phyloP scores from a whole-genome alignment of 768 basidiomycete genomes.

The Pisolithus orientalis region DNA sequence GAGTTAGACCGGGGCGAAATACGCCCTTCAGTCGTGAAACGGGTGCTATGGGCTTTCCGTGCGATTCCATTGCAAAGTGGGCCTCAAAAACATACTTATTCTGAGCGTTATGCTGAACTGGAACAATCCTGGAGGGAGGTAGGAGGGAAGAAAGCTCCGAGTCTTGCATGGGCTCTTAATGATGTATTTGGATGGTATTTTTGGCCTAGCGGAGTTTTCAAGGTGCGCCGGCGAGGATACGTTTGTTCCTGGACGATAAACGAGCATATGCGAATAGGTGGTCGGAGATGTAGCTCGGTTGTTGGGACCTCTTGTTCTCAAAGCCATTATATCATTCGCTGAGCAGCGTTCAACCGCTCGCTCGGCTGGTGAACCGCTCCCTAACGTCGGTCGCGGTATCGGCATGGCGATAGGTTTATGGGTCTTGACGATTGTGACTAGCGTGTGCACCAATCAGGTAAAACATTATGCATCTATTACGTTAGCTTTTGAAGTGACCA shows the following conservation, averaged over 20 bases:
- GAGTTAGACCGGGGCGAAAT: constrained; percentile 40
- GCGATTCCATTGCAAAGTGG: constrained; percentile 4
- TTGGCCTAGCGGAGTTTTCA: constrained; percentile 59
- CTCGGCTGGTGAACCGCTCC: constrained; percentile 26
- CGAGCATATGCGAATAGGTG: constrained; percentile 32
- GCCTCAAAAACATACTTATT: constrained; percentile 10
- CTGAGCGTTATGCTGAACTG: constrained; percentile 21
- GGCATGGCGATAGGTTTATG: constrained; percentile 55
- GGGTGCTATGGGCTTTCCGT: constrained; percentile 34
- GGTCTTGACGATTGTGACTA: constrained; percentile 41
- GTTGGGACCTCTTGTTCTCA: constrained; percentile 60
- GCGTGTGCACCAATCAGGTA: constrained; percentile 60
- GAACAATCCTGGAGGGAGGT: constrained; percentile 41
- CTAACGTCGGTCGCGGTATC: constrained; percentile 48
- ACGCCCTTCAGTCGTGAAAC: constrained; percentile 33
- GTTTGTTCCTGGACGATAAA: neutral
- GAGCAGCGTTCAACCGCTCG: constrained; percentile 40
- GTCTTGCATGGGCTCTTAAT: constrained; percentile 55
- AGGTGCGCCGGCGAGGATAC: constrained; percentile 27
- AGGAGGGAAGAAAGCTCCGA: constrained; percentile 41
- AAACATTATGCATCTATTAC: too few species aligned
- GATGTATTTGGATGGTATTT: constrained; percentile 52
- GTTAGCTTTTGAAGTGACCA: neutral
- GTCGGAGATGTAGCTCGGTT: constrained; percentile 55
- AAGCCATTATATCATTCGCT: constrained; percentile 56